Evolutionary conservation across 306 rosid genomes (phyloP).

Genomic region (Parietaria judaica): DNA sequence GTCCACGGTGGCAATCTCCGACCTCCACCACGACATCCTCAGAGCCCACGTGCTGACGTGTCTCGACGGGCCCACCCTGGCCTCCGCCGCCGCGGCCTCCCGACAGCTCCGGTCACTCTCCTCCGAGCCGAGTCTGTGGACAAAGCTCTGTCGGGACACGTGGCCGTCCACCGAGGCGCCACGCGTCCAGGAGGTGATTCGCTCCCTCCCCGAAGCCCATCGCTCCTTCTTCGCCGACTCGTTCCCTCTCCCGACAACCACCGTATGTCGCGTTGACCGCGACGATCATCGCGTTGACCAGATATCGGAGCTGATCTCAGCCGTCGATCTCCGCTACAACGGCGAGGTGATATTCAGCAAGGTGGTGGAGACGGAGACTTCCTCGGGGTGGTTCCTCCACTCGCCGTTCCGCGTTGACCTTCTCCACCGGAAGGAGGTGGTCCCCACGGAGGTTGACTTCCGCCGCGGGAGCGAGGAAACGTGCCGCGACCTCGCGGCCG

Average conservation of each 20-base stretch:
- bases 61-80: slow-evolving; percentile 60
- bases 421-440: slow-evolving; percentile 53
- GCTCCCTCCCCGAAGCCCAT: slow-evolving; percentile 36
- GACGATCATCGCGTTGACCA: background rate
- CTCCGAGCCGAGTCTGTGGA: slow-evolving; percentile 38
- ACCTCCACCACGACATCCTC: slow-evolving; percentile 49
- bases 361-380: slow-evolving; percentile 62
- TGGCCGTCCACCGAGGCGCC: slow-evolving; percentile 67
- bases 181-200: slow-evolving; percentile 37
- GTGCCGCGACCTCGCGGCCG: slow-evolving; percentile 26
- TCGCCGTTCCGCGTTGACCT: slow-evolving; percentile 68
- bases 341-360: slow-evolving; percentile 34
- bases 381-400: slow-evolving; percentile 55
- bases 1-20: slow-evolving; percentile 30
- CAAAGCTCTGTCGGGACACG: slow-evolving; percentile 41
- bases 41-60: slow-evolving; percentile 57
- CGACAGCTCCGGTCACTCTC: slow-evolving; percentile 43
- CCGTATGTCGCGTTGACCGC: background rate
- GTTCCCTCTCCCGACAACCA: slow-evolving; percentile 24
- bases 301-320: slow-evolving; percentile 28
- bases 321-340: slow-evolving; percentile 53
- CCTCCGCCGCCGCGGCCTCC: slow-evolving; percentile 44
- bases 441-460: slow-evolving; percentile 30
- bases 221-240: slow-evolving; percentile 63
- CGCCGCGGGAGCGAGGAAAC: slow-evolving; percentile 18